Conservation (phyloP, 2,329 filamentous ascomycete genomes). For the Colletotrichum sp. region DNA sequence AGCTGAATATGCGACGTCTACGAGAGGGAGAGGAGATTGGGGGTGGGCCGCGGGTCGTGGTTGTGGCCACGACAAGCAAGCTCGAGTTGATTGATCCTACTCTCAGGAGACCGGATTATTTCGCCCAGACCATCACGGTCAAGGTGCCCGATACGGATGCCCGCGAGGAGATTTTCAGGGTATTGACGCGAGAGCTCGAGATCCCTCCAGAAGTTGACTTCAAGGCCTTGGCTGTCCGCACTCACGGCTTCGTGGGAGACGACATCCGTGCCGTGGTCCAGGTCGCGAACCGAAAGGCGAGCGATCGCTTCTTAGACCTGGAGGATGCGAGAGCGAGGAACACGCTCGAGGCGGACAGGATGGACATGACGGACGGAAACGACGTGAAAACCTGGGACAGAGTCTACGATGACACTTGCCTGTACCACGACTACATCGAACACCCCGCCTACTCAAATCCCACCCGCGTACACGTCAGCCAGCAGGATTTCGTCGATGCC, state of each 20-base stretch:
- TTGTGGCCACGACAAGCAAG: slow-evolving; percentile 89
- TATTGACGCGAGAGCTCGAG: slow-evolving; percentile 70
- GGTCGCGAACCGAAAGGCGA: slow-evolving; percentile 43
- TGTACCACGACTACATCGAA: slow-evolving; percentile 19
- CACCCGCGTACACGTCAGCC: slow-evolving; percentile 39
- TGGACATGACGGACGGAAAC: background rate
- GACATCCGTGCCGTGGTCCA: slow-evolving; percentile 75
- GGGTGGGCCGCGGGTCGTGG: slow-evolving; percentile 77
- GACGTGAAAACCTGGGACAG: background rate
- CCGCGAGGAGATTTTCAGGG: slow-evolving; percentile 78
- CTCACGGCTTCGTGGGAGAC: slow-evolving; percentile 91
- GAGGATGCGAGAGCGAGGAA: slow-evolving; percentile 27
- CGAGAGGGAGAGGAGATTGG: slow-evolving; percentile 70
- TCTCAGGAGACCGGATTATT: slow-evolving; percentile 74
- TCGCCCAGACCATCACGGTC: slow-evolving; percentile 86
- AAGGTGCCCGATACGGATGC: slow-evolving; percentile 82
- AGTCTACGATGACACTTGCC: background rate
- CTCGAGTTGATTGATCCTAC: slow-evolving; percentile 86
- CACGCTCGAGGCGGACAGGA: background rate
- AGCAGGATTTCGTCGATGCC: slow-evolving; percentile 74
- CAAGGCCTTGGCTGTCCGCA: slow-evolving; percentile 75
- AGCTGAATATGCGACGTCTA: slow-evolving; percentile 86
- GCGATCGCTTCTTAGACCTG: slow-evolving; percentile 36
- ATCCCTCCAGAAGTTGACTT: slow-evolving; percentile 77
- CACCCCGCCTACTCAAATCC: slow-evolving; percentile 25